phyloP scores from a whole-genome alignment of 371 early-diverging fungal species.

The Funneliformis caledonium region DNA sequence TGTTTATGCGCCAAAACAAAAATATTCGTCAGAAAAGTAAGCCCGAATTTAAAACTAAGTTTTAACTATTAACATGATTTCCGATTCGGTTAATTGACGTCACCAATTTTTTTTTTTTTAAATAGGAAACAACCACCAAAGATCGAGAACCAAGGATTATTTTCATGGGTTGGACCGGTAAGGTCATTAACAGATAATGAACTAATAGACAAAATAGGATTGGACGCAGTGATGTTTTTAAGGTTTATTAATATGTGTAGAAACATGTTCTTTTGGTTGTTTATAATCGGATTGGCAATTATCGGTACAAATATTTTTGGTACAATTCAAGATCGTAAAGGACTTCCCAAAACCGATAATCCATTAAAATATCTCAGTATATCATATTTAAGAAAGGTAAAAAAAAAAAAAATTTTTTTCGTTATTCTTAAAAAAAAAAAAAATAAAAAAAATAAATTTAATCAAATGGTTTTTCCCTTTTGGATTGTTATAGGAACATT shows the following conservation, averaged over 20 bases:
- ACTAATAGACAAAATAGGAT: constrained; percentile 33
- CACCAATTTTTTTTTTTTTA: neutral
- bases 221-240: constrained; percentile 31
- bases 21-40: constrained; percentile 22
- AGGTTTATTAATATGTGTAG: constrained; percentile 21
- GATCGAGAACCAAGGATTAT: neutral
- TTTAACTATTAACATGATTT: neutral
- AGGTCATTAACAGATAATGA: neutral
- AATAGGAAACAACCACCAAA: constrained; percentile 28
- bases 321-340: neutral
- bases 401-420: neutral
- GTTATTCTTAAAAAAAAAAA: neutral
- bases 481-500: neutral
- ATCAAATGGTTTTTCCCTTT: too few relatives aligned
- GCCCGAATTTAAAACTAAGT: neutral
- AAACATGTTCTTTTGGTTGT: constrained; percentile 15
- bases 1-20: constrained; percentile 29
- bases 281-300: neutral
- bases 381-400: constrained; percentile 1
- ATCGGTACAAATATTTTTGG: neutral
- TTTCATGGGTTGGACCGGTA: constrained; percentile 19
- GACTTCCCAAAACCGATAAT: neutral
- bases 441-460: neutral
- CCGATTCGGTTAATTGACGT: neutral
- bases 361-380: constrained; percentile 2